Evolutionary conservation across 352 stramenopile genomes (phyloP), one percentile per base, ranked within the genome.

Genomic region (Plasmopara viticola): DNA sequence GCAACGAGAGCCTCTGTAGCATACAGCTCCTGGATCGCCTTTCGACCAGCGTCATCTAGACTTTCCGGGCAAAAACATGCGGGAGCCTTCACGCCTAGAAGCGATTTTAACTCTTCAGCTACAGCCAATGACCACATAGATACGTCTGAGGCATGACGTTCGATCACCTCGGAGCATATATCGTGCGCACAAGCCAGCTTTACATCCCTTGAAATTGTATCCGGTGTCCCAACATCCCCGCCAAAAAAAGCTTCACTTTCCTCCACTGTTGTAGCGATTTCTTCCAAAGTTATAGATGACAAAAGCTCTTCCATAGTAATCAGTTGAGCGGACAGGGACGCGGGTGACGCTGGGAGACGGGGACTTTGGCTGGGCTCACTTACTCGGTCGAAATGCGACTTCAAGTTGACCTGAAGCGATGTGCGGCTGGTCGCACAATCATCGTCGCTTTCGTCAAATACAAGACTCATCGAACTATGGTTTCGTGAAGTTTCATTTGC

Each of bases 391-490:
- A 94, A 92, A 40, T 83, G 70, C 8, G 67, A 65, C n/a, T 73
- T 79, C 25, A 92, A 42, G 40, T 92, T 94, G 18, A 92, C 72
- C 1, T 84, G 66, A 0, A 94, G 47, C 12, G 78, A 87, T 44
- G 83, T 69, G 0, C 75, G 66, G 9, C 62, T 66, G 17, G 62
- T 48, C 20, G 66, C 49, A 51, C 84, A 74, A 41, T 89, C 79
- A 3, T 55, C 58, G 43, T 90, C 79, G 25, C 71, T 86, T 4
- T 84, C 69, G 6, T 84, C 62, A 9, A 62, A 81, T 9, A 82
- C 80, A 15, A 90, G 60, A n/a, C 79, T 89, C 72, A 93, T 90
- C 56, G 69, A 66, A 52, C 83, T 93, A n/a, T 79, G 72, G 10
- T 53, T 47, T 2, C 56, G 66, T 14, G 63, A 78, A 29, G 76